Percentiles rank a stretch among this genome's conserved stretches.
Evolutionary conservation across 805 yeast species (phyloP).

Genomic region (Candida methanosorbosa): DNA sequence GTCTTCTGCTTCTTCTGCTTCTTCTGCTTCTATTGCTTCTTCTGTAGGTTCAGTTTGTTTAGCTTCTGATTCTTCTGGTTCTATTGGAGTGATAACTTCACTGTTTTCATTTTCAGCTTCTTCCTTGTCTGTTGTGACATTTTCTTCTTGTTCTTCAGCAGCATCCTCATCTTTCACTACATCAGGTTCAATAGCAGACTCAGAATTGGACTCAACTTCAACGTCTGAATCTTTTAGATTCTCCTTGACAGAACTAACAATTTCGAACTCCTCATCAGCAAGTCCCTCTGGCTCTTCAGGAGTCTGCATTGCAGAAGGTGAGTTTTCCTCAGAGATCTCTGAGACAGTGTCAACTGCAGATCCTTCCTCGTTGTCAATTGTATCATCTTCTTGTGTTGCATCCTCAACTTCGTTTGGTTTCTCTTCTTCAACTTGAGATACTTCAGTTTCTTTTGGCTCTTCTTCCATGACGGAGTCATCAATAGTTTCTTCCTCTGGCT

Average conservation of each 20-base stretch:
- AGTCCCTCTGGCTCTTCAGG: conserved; percentile 2
- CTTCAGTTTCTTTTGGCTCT: conserved; percentile 2
- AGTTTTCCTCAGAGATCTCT: not conserved
- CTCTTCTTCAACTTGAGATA: conserved; percentile 4
- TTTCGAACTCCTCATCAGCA: not conserved
- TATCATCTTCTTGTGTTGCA: conserved; percentile 12
- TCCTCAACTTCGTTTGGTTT: conserved; percentile 6
- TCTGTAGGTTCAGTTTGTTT: not conserved
- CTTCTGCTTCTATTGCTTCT: not conserved
- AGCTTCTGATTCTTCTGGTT: not conserved
- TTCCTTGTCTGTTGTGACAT: not conserved
- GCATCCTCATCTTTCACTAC: not conserved
- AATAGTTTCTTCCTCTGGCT: conserved; percentile 1
- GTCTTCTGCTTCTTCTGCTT: too few species aligned
- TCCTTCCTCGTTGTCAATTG: not conserved
- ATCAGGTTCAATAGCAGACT: not conserved
- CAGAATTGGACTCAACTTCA: not conserved
- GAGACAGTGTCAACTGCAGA: too few species aligned
- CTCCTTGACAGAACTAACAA: conserved; percentile 1
- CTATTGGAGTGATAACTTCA: not conserved
- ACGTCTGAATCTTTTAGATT: not conserved
- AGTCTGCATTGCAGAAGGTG: not conserved
- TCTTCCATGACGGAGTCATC: conserved; percentile 2
- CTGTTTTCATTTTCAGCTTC: not conserved
- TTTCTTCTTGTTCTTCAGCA: too few species aligned